phyloP scores from a whole-genome alignment of 2,329 filamentous ascomycete species.

The Epichloe gansuensis region DNA sequence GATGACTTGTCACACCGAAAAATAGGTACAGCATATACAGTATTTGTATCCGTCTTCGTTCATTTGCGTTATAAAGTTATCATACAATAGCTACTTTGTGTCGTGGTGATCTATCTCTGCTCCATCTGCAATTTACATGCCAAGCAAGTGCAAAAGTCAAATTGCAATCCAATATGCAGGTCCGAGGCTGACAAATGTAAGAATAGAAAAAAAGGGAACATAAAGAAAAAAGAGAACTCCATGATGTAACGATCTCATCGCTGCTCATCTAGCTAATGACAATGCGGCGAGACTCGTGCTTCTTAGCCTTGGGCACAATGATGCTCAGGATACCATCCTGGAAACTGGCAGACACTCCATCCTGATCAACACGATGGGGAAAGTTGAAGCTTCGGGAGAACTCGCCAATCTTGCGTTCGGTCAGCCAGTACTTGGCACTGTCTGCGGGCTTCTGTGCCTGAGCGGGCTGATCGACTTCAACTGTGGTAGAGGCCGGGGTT shows the following conservation, averaged over 20 bases:
- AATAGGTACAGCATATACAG: too few relatives aligned
- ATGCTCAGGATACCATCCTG: conserved; percentile 54
- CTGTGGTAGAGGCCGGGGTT: conserved; percentile 7
- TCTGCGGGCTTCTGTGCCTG: conserved; percentile 21
- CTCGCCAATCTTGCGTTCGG: conserved; percentile 51
- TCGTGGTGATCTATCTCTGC: not conserved
- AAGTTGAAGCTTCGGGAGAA: conserved; percentile 60
- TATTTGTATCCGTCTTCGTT: not conserved
- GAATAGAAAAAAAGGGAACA: not conserved
- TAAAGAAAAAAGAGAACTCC: not conserved
- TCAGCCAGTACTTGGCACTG: conserved; percentile 55
- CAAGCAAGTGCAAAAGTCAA: not conserved
- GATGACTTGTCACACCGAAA: too few relatives aligned
- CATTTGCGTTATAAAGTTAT: not conserved
- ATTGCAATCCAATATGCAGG: not conserved
- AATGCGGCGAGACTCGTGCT: conserved; percentile 43
- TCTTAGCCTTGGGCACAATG: conserved; percentile 52
- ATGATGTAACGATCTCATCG: not conserved
- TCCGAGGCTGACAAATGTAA: not conserved
- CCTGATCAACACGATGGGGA: conserved; percentile 49
- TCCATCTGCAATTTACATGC: not conserved
- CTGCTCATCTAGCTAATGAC: conserved; percentile 30
- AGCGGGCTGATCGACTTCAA: conserved; percentile 12
- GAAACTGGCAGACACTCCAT: conserved; percentile 46
- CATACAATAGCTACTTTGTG: not conserved